Evolutionary conservation across 2,329 filamentous ascomycete species (phyloP).

Genomic region (Didymella lethalis): DNA sequence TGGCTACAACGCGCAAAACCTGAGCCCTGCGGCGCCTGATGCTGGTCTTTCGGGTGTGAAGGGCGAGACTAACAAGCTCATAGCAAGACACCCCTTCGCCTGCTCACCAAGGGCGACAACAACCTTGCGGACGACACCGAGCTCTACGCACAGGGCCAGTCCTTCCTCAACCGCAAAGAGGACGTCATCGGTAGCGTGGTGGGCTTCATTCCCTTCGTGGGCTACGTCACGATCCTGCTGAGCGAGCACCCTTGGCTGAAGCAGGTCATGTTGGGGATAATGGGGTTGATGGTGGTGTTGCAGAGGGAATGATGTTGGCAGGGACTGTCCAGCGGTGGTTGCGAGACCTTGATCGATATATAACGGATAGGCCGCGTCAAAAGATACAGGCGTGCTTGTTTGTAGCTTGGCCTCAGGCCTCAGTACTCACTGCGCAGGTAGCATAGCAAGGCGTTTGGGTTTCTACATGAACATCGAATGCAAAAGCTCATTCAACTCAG

Average conservation of each 20-base stretch:
- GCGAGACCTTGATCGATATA: not conserved
- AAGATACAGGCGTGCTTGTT: not conserved
- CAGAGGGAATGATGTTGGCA: conserved; percentile 75
- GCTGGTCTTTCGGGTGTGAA: not conserved
- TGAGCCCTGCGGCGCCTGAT: not conserved
- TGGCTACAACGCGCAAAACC: not conserved
- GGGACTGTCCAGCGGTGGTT: not conserved
- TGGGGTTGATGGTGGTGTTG: conserved; percentile 92
- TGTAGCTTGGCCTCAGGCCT: not conserved
- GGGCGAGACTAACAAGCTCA: not conserved
- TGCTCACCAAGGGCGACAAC: conserved; percentile 98
- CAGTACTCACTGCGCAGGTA: not conserved
- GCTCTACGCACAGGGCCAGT: conserved; percentile 84
- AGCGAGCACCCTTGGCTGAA: conserved; percentile 98
- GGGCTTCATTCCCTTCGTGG: conserved; percentile 91
- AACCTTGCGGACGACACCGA: conserved; percentile 94
- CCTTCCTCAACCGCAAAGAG: conserved; percentile 78
- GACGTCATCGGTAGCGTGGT: conserved; percentile 95
- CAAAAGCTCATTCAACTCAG: not conserved
- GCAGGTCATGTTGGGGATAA: conserved; percentile 90
- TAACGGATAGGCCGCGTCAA: not conserved
- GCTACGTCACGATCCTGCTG: conserved; percentile 94
- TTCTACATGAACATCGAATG: not conserved
- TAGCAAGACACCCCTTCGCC: conserved; percentile 62
- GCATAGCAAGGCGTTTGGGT: conserved; percentile 21